Percentiles rank a stretch among this genome's conserved stretches.
phyloP scores from a whole-genome alignment of 495 filamentous ascomycete genomes.

The Wilcoxina mikolae region DNA sequence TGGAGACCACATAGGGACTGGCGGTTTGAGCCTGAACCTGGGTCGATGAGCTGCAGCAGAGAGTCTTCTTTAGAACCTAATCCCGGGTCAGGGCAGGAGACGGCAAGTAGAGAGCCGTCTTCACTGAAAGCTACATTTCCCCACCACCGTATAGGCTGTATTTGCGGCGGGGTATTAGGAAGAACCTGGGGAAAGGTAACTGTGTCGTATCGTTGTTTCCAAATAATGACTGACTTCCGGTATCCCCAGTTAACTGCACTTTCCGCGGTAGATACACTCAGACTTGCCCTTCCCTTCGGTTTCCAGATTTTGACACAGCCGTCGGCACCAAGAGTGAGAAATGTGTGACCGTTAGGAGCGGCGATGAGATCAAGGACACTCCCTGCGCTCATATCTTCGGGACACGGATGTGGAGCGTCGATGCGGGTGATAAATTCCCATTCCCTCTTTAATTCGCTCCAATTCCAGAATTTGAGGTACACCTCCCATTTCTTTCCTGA shows the following conservation, averaged over 20 bases:
- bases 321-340: constrained; percentile 75
- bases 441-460: constrained; percentile 42
- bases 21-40: constrained; percentile 40
- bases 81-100: constrained; percentile 28
- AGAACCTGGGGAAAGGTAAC: constrained; percentile 16
- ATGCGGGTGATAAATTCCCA: constrained; percentile 70
- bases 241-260: constrained; percentile 57
- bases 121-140: constrained; percentile 58
- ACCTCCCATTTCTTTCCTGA: constrained; percentile 47
- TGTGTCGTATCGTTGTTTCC: constrained; percentile 29
- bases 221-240: constrained; percentile 43
- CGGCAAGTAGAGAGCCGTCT: constrained; percentile 76
- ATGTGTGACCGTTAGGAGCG: constrained; percentile 49
- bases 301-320: constrained; percentile 63
- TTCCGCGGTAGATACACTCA: constrained; percentile 30
- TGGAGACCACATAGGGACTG: constrained; percentile 43
- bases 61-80: constrained; percentile 33
- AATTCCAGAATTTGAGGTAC: constrained; percentile 82
- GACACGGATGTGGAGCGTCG: constrained; percentile 57
- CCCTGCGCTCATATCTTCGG: constrained; percentile 33
- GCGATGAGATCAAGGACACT: constrained; percentile 54
- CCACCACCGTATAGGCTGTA: constrained; percentile 14
- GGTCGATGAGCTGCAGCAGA: constrained; percentile 46
- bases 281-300: constrained; percentile 40
- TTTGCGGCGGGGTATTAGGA: constrained; percentile 1